phyloP scores from a whole-genome alignment of 176 grass and related monocot species.

The Otatea glauca region DNA sequence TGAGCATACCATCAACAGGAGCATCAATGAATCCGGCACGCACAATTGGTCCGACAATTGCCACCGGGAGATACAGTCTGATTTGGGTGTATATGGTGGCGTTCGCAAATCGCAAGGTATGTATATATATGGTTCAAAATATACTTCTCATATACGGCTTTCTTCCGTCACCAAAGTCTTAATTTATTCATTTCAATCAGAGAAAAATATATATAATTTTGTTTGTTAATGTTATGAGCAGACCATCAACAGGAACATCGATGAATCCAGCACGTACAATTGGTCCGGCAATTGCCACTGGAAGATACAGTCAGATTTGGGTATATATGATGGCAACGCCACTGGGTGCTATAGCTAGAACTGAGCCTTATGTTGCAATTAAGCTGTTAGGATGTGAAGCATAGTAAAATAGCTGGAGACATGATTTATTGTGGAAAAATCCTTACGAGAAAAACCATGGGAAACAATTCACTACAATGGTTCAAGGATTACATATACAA shows the following conservation, averaged over 20 bases:
- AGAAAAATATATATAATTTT: no score
- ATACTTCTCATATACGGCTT: no score
- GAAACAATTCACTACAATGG: no score
- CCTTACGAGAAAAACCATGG: no score
- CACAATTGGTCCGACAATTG: conserved; percentile 48
- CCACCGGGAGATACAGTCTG: conserved; percentile 33
- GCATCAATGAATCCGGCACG: conserved; percentile 56
- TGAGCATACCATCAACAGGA: conserved; percentile 50
- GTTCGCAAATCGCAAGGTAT: no score
- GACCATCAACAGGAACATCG: conserved; percentile 53
- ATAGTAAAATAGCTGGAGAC: no score
- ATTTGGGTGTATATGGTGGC: conserved; percentile 57
- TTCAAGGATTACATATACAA: no score
- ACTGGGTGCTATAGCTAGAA: conserved; percentile 42
- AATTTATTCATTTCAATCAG: no score
- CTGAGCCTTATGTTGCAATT: conserved; percentile 39
- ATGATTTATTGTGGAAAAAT: no score
- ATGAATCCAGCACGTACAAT: conserved; percentile 54
- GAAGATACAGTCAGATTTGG: conserved; percentile 51
- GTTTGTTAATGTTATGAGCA: neutral
- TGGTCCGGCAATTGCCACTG: conserved; percentile 42
- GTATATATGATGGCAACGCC: conserved; percentile 48
- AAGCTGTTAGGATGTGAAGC: no score
- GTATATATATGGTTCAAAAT: no score
- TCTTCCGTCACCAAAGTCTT: no score